These are phyloP conservation scores for Pseudogymnoascus sp. DNA, from an alignment of 2,329 filamentous ascomycete species.

Conservation along the genomic window DNA sequence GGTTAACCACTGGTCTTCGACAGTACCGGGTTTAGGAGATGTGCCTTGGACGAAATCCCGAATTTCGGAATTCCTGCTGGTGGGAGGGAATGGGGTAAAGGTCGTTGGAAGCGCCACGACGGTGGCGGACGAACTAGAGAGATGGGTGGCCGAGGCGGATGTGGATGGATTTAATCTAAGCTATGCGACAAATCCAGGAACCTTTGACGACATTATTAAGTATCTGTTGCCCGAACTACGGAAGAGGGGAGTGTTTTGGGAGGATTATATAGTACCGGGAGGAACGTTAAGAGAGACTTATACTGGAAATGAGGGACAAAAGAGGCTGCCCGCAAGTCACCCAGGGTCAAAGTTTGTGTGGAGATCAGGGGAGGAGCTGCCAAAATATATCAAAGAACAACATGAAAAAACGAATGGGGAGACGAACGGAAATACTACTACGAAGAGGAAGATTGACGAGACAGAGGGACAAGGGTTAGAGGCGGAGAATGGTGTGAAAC, in stretches of 20 bases:
- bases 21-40: constrained; percentile 51
- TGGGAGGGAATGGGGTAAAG: constrained; percentile 55
- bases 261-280: constrained; percentile 31
- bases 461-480: neutral
- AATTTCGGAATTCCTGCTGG: constrained; percentile 57
- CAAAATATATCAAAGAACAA: neutral
- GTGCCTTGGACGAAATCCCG: constrained; percentile 58
- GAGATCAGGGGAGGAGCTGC: constrained; percentile 5
- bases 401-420: neutral
- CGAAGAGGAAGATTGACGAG: neutral
- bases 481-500: neutral
- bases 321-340: constrained; percentile 13
- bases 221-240: constrained; percentile 55
- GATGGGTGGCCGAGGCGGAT: constrained; percentile 60
- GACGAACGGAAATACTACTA: neutral
- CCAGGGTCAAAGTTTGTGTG: constrained; percentile 17
- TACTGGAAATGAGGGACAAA: constrained; percentile 11
- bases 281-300: constrained; percentile 14
- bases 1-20: constrained; percentile 37
- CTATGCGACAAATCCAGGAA: constrained; percentile 55
- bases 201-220: constrained; percentile 59
- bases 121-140: constrained; percentile 60
- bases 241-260: constrained; percentile 48
- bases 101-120: constrained; percentile 41
- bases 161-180: constrained; percentile 68